Evolutionary conservation across 495 filamentous ascomycete species (phyloP).

Genomic region (Acidomyces sp.): DNA sequence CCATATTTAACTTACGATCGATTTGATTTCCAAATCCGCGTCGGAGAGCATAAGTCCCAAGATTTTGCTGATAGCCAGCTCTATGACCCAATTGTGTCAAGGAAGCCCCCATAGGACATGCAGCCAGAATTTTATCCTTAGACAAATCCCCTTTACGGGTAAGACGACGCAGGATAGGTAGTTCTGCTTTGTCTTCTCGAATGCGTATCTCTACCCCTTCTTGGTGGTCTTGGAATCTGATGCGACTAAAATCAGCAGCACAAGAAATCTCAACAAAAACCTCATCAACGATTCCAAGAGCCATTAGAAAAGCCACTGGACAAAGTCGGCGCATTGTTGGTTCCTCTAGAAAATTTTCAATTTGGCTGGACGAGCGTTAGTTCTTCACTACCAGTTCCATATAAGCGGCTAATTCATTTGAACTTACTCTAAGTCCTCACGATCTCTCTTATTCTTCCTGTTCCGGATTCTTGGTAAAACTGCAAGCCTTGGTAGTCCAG

Average conservation of each 20-base stretch:
- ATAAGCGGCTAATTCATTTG: no score
- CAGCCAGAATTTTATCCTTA: background rate
- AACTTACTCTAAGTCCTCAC: no score
- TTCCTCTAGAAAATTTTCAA: background rate
- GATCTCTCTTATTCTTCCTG: no score
- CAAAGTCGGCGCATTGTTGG: background rate
- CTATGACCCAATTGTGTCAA: background rate
- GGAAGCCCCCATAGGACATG: background rate
- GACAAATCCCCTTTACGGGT: background rate
- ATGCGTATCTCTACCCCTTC: background rate
- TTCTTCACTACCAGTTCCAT: no score
- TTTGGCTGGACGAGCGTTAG: background rate
- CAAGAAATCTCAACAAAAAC: background rate
- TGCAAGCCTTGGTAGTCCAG: no score
- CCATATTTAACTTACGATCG: background rate
- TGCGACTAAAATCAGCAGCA: background rate
- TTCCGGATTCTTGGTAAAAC: no score
- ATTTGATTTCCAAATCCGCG: constrained; percentile 2
- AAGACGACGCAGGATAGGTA: background rate
- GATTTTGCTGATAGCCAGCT: background rate
- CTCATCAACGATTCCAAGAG: constrained; percentile 1
- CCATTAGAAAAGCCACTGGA: background rate
- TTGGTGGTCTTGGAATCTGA: background rate
- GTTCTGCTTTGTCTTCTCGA: background rate
- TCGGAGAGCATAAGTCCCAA: constrained; percentile 1